Evolutionary conservation across 441 rosid species (phyloP).

Genomic region (Viola pubescens): DNA sequence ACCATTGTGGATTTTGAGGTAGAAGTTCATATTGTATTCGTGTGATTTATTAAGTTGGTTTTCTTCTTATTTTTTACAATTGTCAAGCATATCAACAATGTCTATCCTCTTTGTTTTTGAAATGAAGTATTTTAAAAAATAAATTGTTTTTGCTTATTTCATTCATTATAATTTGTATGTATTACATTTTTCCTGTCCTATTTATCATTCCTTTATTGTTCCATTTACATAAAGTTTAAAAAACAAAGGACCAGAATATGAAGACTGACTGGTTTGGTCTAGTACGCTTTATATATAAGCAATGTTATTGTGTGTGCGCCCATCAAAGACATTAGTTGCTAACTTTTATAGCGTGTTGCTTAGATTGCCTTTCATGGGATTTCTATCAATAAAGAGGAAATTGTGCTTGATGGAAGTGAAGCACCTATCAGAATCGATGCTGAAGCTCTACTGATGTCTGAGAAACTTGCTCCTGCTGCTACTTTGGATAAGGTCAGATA

Average conservation of each 20-base stretch:
- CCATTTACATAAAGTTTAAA: too few relatives aligned
- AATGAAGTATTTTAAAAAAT: too few relatives aligned
- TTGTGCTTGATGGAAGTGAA: conserved; percentile 92
- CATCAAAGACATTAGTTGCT: not conserved
- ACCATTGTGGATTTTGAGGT: conserved; percentile 93
- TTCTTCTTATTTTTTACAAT: too few relatives aligned
- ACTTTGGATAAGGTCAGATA: conserved; percentile 62
- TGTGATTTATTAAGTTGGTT: too few relatives aligned
- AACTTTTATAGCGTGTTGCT: conserved; percentile 12
- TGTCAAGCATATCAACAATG: not conserved
- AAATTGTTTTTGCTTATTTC: too few relatives aligned
- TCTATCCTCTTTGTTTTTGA: not conserved
- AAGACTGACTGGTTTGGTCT: too few relatives aligned
- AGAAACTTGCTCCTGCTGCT: conserved; percentile 70
- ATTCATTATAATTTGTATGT: too few relatives aligned
- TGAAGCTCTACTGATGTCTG: conserved; percentile 71
- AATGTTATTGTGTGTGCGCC: conserved; percentile 3
- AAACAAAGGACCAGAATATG: too few relatives aligned
- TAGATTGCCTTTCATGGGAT: conserved; percentile 87
- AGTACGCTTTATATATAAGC: not conserved
- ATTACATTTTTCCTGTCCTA: too few relatives aligned
- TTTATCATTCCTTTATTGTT: too few relatives aligned
- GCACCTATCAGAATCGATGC: conserved; percentile 82
- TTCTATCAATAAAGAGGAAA: conserved; percentile 61
- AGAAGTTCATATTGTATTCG: conserved; percentile 8